Evolutionary conservation across 192 early-diverging fungal genomes (phyloP).

Genomic region (Dispira parvispora): DNA sequence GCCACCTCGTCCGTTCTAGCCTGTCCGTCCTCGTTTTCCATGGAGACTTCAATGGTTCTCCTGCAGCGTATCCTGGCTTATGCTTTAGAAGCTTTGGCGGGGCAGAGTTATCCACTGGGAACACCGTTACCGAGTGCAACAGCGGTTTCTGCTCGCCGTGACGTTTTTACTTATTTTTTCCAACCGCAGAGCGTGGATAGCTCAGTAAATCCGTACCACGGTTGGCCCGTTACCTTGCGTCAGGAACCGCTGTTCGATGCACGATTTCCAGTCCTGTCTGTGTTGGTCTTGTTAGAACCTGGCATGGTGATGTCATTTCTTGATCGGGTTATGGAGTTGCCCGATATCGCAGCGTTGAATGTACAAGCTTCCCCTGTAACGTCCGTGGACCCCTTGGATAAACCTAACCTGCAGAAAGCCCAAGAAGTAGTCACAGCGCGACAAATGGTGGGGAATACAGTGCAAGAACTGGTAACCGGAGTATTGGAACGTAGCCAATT

Average conservation of each 20-base stretch:
- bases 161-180: background rate
- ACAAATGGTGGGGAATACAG: background rate
- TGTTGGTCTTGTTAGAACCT: background rate
- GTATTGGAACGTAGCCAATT: background rate
- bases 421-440: background rate
- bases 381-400: background rate
- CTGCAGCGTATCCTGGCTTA: slow-evolving; percentile 2
- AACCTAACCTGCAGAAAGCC: background rate
- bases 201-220: no score
- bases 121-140: background rate
- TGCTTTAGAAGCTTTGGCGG: background rate
- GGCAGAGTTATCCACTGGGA: slow-evolving; percentile 1
- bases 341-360: background rate
- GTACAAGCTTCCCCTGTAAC: background rate
- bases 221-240: no score
- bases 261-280: background rate
- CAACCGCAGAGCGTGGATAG: no score
- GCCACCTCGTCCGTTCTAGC: background rate
- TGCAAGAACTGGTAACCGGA: background rate
- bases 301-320: background rate
- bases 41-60: background rate
- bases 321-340: background rate
- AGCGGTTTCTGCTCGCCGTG: background rate
- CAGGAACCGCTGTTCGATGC: background rate
- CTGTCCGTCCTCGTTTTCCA: background rate